Evolutionary conservation across 208 protist species (phyloP).

Genomic region (Trypanosoma mega): DNA sequence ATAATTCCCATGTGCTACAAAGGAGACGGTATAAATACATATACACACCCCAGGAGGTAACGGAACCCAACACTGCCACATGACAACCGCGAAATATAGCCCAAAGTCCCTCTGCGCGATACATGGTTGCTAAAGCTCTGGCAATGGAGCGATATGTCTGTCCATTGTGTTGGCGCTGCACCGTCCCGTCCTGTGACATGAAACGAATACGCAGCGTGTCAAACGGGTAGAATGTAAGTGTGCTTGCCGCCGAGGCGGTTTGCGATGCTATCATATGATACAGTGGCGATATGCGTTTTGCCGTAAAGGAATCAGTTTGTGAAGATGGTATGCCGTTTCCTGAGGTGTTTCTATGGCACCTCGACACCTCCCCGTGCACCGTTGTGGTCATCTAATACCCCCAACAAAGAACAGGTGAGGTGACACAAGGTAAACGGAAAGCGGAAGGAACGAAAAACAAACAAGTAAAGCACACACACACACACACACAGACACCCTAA

Average conservation of each 20-base stretch:
- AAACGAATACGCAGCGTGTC: conserved; percentile 88
- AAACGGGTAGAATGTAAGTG: conserved; percentile 84
- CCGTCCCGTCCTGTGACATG: conserved; percentile 84
- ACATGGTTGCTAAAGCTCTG: conserved; percentile 36
- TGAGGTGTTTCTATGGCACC: no score
- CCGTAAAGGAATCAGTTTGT: conserved; percentile 2
- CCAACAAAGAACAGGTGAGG: no score
- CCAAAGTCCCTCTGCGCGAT: conserved; percentile 50
- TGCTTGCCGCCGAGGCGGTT: conserved; percentile 66
- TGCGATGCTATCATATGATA: conserved; percentile 70
- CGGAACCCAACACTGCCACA: conserved; percentile 58
- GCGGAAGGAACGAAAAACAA: no score
- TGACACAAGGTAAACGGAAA: no score
- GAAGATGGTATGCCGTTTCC: no score
- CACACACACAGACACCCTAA: no score
- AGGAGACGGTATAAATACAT: conserved; percentile 83
- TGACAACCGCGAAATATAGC: conserved; percentile 75
- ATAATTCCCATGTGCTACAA: conserved; percentile 22
- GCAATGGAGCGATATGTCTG: conserved; percentile 54
- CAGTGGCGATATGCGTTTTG: conserved; percentile 31
- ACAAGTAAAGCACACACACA: no score
- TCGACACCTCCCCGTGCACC: no score
- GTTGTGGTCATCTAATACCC: no score
- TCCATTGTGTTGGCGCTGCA: conserved; percentile 69
- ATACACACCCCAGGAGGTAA: conserved; percentile 80